Evolutionary conservation across 805 yeast genomes (phyloP).

Genomic region (Metschnikowia vanudenii): DNA sequence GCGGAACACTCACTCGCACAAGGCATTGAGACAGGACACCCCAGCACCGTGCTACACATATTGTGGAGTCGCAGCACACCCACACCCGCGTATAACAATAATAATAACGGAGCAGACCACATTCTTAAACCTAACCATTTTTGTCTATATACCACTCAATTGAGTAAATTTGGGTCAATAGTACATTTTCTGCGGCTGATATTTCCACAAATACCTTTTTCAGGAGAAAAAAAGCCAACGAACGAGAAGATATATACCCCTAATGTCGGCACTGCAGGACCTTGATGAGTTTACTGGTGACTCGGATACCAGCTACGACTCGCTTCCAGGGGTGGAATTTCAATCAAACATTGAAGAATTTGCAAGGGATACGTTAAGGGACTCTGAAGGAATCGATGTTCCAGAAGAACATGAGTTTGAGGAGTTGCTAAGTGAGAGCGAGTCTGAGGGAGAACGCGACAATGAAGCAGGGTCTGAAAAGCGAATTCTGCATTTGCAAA

Average conservation of each 20-base stretch:
- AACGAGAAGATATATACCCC: background rate
- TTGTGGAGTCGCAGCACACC: too few relatives aligned
- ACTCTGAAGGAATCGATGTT: background rate
- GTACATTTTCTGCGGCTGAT: too few relatives aligned
- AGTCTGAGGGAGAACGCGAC: background rate
- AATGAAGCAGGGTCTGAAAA: background rate
- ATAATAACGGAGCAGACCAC: too few relatives aligned
- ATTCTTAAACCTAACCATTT: too few relatives aligned
- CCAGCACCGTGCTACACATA: too few relatives aligned
- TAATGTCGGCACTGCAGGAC: background rate
- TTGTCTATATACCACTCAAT: too few relatives aligned
- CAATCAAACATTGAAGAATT: background rate
- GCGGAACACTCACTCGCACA: too few relatives aligned
- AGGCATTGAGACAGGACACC: too few relatives aligned
- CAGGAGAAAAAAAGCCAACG: too few relatives aligned
- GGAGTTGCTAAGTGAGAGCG: constrained; percentile 1
- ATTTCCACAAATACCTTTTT: too few relatives aligned
- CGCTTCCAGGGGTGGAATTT: background rate
- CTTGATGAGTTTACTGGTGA: constrained; percentile 8
- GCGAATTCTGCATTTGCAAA: background rate
- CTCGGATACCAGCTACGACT: background rate
- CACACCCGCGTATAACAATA: too few relatives aligned
- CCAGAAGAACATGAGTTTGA: background rate
- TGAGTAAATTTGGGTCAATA: too few relatives aligned
- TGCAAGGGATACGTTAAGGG: background rate